Conservation (phyloP, 2,329 filamentous ascomycete species). For the Fusarium nodosum region DNA sequence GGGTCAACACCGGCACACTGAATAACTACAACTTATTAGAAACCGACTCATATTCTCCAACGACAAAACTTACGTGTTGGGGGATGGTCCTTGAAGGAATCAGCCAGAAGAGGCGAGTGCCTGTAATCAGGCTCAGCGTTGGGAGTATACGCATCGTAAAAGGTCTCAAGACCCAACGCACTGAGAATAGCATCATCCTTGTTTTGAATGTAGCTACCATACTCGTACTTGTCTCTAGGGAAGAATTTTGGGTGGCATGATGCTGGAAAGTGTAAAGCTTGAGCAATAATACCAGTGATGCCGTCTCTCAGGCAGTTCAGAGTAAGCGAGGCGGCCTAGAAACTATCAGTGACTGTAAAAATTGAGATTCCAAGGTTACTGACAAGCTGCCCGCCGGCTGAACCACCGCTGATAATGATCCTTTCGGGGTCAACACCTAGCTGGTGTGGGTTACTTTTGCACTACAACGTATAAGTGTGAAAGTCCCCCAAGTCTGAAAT, state of each 20-base stretch:
- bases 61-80: constrained; percentile 31
- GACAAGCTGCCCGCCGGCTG: constrained; percentile 44
- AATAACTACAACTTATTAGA: constrained; percentile 20
- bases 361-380: rapidly evolving
- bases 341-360: not conserved
- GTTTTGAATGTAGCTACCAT: constrained; percentile 45
- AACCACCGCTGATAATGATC: constrained; percentile 43
- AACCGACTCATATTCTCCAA: rapidly evolving
- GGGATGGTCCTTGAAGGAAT: constrained; percentile 29
- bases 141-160: constrained; percentile 28
- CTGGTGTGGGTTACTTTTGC: constrained; percentile 36
- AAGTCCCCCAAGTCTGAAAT: rapidly evolving
- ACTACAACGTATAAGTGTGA: constrained; percentile 14
- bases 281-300: constrained; percentile 41
- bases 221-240: constrained; percentile 42
- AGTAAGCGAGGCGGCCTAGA: constrained; percentile 38
- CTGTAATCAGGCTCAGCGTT: constrained; percentile 26
- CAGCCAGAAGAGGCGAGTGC: constrained; percentile 44
- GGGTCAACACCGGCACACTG: constrained; percentile 42
- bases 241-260: constrained; percentile 47
- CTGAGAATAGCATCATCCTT: constrained; percentile 22
- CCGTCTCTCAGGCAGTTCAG: constrained; percentile 21
- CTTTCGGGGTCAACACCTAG: constrained; percentile 38
- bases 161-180: constrained; percentile 19
- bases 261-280: constrained; percentile 41